Evolutionary conservation across 345 rosid species (phyloP).

Genomic region (Brassica juncea): DNA sequence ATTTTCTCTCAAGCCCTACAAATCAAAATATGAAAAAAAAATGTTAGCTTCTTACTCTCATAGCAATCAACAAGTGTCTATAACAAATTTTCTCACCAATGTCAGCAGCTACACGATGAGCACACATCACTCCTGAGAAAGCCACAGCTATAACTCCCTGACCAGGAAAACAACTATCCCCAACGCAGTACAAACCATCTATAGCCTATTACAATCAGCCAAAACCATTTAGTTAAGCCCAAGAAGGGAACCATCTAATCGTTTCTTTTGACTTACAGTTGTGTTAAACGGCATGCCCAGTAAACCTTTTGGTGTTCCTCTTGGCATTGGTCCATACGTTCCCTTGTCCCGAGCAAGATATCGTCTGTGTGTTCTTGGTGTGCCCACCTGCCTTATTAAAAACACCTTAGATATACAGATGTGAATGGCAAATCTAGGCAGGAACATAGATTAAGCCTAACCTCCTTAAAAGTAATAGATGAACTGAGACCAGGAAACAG

Average conservation of each 20-base stretch:
- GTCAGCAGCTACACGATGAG: constrained; percentile 97
- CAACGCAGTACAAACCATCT: constrained; percentile 84
- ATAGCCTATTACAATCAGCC: constrained; percentile 62
- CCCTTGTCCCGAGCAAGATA: constrained; percentile 83
- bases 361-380: constrained; percentile 91
- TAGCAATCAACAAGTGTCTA: constrained; percentile 7
- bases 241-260: not conserved
- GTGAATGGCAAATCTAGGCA: no score
- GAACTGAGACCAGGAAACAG: constrained; percentile 81
- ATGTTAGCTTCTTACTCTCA: not conserved
- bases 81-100: constrained; percentile 56
- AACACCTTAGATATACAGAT: constrained; percentile 7
- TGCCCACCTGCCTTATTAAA: constrained; percentile 56
- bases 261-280: constrained; percentile 56
- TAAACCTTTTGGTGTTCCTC: constrained; percentile 80
- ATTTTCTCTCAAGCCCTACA: constrained; percentile 80
- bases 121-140: constrained; percentile 94
- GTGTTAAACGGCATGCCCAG: constrained; percentile 96
- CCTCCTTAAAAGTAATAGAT: constrained; percentile 83
- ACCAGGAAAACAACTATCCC: constrained; percentile 99
- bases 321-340: constrained; percentile 96
- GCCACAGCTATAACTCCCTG: constrained; percentile 98
- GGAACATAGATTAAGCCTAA: constrained; percentile 20
- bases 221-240: constrained; percentile 11
- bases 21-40: not conserved